These are phyloP conservation scores for Sisymbrium irio DNA, from an alignment of 345 rosid species.

Conservation along the genomic window DNA sequence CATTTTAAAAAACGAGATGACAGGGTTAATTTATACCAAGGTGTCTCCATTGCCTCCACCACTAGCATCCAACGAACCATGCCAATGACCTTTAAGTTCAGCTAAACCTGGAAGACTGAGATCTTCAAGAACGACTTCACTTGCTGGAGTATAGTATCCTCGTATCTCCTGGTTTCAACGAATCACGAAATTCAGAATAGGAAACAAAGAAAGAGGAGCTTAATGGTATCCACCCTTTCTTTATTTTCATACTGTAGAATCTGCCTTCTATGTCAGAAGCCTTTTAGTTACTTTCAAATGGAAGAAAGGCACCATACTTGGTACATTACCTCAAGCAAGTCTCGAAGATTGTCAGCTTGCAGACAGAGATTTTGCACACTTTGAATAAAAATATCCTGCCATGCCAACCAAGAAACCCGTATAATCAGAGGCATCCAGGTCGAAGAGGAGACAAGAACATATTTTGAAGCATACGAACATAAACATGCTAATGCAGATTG, in stretches of 20 bases:
- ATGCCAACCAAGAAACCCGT: conserved; percentile 22
- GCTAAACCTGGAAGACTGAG: conserved; percentile 86
- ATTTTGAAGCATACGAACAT: not conserved
- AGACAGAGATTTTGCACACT: conserved; percentile 82
- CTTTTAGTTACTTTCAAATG: not conserved
- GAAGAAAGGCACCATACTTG: conserved; percentile 16
- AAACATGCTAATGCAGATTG: conserved; percentile 5
- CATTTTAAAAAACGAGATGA: conserved; percentile 14
- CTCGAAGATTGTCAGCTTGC: conserved; percentile 70
- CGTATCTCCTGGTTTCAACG: conserved; percentile 55
- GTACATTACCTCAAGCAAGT: conserved; percentile 74
- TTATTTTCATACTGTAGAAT: conserved; percentile 1
- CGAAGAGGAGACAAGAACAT: conserved; percentile 13
- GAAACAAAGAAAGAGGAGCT: conserved; percentile 6
- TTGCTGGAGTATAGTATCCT: conserved; percentile 56
- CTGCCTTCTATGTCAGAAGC: not conserved
- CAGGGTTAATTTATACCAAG: conserved; percentile 45
- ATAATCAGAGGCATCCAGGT: conserved; percentile 15
- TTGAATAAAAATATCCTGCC: conserved; percentile 91
- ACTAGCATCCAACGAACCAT: conserved; percentile 93
- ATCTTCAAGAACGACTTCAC: conserved; percentile 77
- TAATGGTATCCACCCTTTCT: not conserved
- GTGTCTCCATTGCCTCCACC: conserved; percentile 99
- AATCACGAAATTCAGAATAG: conserved; percentile 21
- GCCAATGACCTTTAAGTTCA: conserved; percentile 93